A percentile compares a stretch with the other conserved stretches of the same genome.
These are phyloP conservation scores for Phytophthora sojae DNA, from an alignment of 352 stramenopile genomes.

Conservation along the genomic window DNA sequence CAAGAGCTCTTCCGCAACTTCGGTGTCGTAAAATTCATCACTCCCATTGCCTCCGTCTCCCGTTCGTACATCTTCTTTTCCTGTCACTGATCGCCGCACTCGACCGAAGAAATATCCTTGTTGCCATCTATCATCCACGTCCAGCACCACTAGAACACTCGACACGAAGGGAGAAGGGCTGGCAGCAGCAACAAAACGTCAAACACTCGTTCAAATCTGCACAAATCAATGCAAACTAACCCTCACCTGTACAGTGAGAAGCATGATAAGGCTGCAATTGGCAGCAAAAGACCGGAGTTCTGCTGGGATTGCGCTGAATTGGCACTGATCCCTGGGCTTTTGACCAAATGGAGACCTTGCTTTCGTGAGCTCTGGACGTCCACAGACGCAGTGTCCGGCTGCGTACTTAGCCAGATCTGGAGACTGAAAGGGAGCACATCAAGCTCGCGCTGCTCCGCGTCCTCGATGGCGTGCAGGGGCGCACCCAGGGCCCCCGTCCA, in stretches of 20 bases:
- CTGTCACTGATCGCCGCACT: slow-evolving; percentile 13
- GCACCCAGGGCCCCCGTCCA: slow-evolving; percentile 47
- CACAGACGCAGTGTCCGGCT: slow-evolving; percentile 1
- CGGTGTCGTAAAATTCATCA: slow-evolving; percentile 33
- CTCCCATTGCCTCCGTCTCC: neutral
- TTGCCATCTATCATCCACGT: slow-evolving; percentile 44
- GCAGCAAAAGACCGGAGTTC: slow-evolving; percentile 39
- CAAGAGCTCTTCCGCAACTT: slow-evolving; percentile 47
- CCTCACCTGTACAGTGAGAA: slow-evolving; percentile 65
- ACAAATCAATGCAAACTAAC: slow-evolving; percentile 3
- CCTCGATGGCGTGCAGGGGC: slow-evolving; percentile 39
- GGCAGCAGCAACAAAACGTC: slow-evolving; percentile 1
- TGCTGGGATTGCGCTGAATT: slow-evolving; percentile 8
- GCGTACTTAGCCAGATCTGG: slow-evolving; percentile 33
- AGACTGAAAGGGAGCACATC: slow-evolving; percentile 33
- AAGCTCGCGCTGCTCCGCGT: slow-evolving; percentile 39
- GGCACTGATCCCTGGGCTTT: slow-evolving; percentile 1
- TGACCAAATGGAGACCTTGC: slow-evolving; percentile 36
- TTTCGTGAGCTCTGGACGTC: slow-evolving; percentile 10
- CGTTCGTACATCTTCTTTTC: neutral
- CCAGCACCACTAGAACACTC: slow-evolving; percentile 58
- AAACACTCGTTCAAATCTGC: neutral
- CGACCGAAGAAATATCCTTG: slow-evolving; percentile 67
- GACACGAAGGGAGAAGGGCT: slow-evolving; percentile 68
- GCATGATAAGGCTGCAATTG: slow-evolving; percentile 34